These are phyloP conservation scores for Pleurotus tuber-regium DNA, from an alignment of 768 basidiomycete species.

Conservation along the genomic window DNA sequence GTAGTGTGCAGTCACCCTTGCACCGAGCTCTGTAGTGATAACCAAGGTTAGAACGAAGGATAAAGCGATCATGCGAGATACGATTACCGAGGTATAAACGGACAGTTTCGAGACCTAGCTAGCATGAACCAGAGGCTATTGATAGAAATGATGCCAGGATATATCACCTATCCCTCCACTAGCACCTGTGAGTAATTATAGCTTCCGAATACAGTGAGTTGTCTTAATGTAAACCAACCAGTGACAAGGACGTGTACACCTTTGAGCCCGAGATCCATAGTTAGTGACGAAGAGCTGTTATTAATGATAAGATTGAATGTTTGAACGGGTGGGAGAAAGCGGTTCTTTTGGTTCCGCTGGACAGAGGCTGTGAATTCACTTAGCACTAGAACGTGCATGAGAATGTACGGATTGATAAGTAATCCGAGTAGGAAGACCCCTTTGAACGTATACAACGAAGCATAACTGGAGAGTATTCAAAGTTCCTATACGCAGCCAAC, in stretches of 20 bases:
- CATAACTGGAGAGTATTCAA: no score
- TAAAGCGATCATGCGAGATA: background rate
- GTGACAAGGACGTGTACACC: constrained; percentile 69
- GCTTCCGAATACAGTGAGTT: no score
- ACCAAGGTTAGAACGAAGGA: constrained; percentile 8
- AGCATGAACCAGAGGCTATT: background rate
- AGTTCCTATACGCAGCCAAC: no score
- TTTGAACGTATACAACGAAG: no score
- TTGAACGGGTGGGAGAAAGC: no score
- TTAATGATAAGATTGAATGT: no score
- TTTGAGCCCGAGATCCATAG: constrained; percentile 56
- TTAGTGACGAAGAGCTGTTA: no score
- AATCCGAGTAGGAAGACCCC: no score
- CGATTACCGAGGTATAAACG: constrained; percentile 54
- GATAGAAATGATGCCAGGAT: background rate
- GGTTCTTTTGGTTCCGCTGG: no score
- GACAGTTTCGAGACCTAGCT: constrained; percentile 51
- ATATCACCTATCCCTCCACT: constrained; percentile 66
- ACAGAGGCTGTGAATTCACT: no score
- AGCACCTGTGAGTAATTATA: constrained; percentile 44
- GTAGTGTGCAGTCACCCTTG: constrained; percentile 71
- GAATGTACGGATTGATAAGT: no score
- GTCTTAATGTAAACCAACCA: constrained; percentile 45
- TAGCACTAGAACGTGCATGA: no score
- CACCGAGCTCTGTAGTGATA: constrained; percentile 54